Evolutionary conservation across 139 green algal genomes (phyloP).

Genomic region (Zygnema circumcarinatum): DNA sequence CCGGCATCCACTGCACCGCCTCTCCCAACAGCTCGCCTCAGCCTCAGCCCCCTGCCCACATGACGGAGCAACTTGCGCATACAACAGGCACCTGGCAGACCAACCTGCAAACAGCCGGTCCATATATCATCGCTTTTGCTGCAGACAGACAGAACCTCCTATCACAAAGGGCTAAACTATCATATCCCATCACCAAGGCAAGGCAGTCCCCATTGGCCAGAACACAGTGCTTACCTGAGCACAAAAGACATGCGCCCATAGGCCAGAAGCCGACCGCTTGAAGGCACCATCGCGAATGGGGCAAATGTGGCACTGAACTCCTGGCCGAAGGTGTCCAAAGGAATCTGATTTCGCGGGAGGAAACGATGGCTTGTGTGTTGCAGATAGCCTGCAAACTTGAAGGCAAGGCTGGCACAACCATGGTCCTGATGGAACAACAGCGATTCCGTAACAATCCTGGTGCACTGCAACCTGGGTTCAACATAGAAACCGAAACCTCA

Average conservation of each 20-base stretch:
- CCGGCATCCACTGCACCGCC: constrained; percentile 46
- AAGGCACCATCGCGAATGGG: constrained; percentile 33
- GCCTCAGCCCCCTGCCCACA: neutral
- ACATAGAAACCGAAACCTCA: constrained; percentile 18
- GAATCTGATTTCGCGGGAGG: neutral
- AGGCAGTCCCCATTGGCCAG: neutral
- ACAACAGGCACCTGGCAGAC: neutral
- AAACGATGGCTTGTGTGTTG: neutral
- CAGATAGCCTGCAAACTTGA: neutral
- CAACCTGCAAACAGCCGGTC: neutral
- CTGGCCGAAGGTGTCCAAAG: neutral
- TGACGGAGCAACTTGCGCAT: neutral
- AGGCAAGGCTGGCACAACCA: constrained; percentile 60
- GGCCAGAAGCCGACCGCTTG: constrained; percentile 33
- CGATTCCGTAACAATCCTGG: constrained; percentile 70
- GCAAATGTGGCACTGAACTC: constrained; percentile 49
- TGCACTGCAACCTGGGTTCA: constrained; percentile 62
- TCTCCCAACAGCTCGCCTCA: constrained; percentile 18
- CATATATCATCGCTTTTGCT: neutral
- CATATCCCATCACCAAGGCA: neutral
- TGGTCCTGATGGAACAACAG: constrained; percentile 60
- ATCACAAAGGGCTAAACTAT: too few relatives aligned
- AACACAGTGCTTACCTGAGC: constrained; percentile 22
- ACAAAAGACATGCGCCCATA: constrained; percentile 64
- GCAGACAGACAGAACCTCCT: neutral